Percentiles rank a stretch among this genome's conserved stretches.
Conservation (phyloP, 164 flowering plant species). For the Vitis rotundifolia region DNA sequence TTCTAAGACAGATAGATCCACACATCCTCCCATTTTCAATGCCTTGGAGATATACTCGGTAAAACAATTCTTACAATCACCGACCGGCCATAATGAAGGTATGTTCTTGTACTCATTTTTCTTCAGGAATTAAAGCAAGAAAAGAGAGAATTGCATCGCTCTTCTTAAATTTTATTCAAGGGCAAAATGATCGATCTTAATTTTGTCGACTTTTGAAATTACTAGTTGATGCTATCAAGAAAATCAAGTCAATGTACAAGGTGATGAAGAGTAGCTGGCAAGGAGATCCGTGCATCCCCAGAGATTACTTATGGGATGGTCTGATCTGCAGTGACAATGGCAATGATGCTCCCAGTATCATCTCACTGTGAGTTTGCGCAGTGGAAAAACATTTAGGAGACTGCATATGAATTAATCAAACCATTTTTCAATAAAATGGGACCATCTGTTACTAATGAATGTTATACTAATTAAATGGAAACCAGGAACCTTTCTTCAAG, state of each 20-base stretch:
- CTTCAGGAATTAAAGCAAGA: too few species aligned
- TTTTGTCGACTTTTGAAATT: neutral
- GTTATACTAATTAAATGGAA: too few species aligned
- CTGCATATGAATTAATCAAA: too few species aligned
- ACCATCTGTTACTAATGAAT: too few species aligned
- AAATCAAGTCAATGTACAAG: slow-evolving; percentile 11
- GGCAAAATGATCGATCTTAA: too few species aligned
- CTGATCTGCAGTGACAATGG: slow-evolving; percentile 25
- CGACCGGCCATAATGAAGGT: too few species aligned
- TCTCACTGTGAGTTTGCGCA: slow-evolving; percentile 29
- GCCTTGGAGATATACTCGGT: slow-evolving; percentile 39
- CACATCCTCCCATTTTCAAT: slow-evolving; percentile 50
- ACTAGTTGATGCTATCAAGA: slow-evolving; percentile 21
- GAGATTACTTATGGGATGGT: slow-evolving; percentile 30
- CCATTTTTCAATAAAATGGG: too few species aligned
- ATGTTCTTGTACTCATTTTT: too few species aligned
- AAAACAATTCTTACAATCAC: too few species aligned
- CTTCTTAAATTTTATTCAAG: too few species aligned
- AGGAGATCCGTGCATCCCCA: slow-evolving; percentile 43
- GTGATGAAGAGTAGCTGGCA: slow-evolving; percentile 33
- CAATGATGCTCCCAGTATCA: slow-evolving; percentile 19
- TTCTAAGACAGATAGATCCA: slow-evolving; percentile 20
- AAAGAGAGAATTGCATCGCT: too few species aligned
- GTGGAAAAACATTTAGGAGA: too few species aligned
- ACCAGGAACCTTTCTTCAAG: slow-evolving; percentile 37